Percentiles rank a stretch among this genome's conserved stretches.
Conservation (phyloP, 2,329 filamentous ascomycete genomes). For the Aspergillus bombycis region DNA sequence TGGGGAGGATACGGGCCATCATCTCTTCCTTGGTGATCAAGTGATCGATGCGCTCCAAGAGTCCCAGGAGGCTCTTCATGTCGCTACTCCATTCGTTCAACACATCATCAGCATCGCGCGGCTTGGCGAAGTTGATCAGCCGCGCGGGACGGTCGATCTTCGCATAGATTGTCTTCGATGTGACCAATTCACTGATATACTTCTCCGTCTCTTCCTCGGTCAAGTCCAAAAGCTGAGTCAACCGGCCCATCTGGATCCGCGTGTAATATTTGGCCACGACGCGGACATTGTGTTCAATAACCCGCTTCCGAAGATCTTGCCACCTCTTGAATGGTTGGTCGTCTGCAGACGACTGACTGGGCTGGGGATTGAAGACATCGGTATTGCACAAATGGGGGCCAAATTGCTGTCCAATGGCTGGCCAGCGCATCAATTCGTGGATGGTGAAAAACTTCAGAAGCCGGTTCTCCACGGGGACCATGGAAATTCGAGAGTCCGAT, state of each 20-base stretch:
- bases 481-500: slow-evolving; percentile 77
- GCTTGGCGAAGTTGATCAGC: slow-evolving; percentile 92
- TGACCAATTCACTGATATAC: slow-evolving; percentile 97
- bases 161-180: slow-evolving; percentile 95
- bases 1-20: slow-evolving; percentile 94
- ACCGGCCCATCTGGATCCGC: slow-evolving; percentile 86
- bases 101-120: slow-evolving; percentile 90
- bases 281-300: slow-evolving; percentile 98
- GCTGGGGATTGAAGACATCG: slow-evolving; percentile 79
- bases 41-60: slow-evolving; percentile 91
- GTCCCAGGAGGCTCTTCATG: slow-evolving; percentile 88
- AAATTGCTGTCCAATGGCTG: slow-evolving; percentile 85
- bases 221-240: slow-evolving; percentile 89
- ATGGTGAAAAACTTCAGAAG: slow-evolving; percentile 94
- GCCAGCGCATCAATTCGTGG: slow-evolving; percentile 97
- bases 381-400: slow-evolving; percentile 84
- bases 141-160: slow-evolving; percentile 94
- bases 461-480: slow-evolving; percentile 78
- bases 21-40: slow-evolving; percentile 99
- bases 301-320: slow-evolving; percentile 94
- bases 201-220: slow-evolving; percentile 96
- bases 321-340: slow-evolving; percentile 83
- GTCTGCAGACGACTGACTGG: slow-evolving; percentile 69
- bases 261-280: slow-evolving; percentile 99
- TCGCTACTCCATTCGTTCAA: slow-evolving; percentile 98